These are phyloP conservation scores for Bryoerythrophyllum caledonicum DNA, from an alignment of 225 moss, liverwort and hornwort species.

Conservation along the genomic window DNA sequence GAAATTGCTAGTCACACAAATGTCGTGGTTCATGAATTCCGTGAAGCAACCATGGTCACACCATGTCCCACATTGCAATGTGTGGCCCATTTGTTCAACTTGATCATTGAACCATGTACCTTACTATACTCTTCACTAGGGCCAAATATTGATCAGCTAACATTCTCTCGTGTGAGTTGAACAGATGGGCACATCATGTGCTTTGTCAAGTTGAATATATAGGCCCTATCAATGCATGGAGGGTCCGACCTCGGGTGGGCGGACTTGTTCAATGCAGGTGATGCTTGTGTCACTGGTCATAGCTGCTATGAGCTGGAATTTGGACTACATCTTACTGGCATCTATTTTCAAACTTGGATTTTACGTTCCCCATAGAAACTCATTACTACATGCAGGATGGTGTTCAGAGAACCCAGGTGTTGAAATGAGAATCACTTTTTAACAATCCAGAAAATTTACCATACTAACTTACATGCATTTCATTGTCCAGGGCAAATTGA, in stretches of 20 bases:
- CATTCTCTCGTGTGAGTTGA: background rate
- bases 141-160: background rate
- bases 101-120: background rate
- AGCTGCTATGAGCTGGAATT: conserved; percentile 6
- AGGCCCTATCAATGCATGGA: background rate
- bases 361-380: background rate
- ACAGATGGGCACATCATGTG: background rate
- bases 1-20: no score
- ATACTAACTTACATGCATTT: no score
- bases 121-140: background rate
- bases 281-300: background rate
- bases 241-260: background rate
- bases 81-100: background rate
- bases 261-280: background rate
- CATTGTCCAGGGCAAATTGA: no score
- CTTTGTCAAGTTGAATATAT: background rate
- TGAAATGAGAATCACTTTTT: no score
- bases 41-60: background rate
- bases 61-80: background rate
- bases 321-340: background rate
- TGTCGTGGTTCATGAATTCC: background rate
- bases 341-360: background rate
- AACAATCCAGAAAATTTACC: no score
- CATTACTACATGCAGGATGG: background rate
- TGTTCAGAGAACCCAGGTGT: background rate